These are phyloP conservation scores for Jamesozyma lodderae DNA, from an alignment of 805 yeast species.

Conservation along the genomic window DNA sequence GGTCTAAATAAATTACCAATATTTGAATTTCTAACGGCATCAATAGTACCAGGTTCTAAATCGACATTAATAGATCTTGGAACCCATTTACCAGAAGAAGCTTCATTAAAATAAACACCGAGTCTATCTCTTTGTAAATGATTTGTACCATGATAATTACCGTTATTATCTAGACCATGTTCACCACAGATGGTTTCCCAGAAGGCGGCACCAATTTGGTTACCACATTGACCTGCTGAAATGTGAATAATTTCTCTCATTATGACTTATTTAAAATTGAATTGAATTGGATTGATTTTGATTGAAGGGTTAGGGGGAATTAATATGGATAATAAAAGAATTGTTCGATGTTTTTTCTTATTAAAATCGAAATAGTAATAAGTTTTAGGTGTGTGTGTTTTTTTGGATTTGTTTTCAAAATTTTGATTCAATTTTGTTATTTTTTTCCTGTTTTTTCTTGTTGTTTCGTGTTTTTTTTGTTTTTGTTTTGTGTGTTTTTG, in stretches of 20 bases:
- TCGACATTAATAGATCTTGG: constrained; percentile 91
- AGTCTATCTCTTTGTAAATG: constrained; percentile 50
- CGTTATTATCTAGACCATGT: constrained; percentile 70
- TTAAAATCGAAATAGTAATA: background rate
- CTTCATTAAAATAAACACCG: constrained; percentile 83
- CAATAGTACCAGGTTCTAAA: constrained; percentile 91
- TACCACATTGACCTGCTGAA: constrained; percentile 98
- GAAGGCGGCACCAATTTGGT: constrained; percentile 93
- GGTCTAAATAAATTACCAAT: constrained; percentile 87
- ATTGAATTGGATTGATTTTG: background rate
- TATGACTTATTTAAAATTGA: background rate
- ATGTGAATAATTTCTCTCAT: constrained; percentile 63
- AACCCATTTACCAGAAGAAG: constrained; percentile 78
- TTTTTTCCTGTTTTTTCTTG: background rate
- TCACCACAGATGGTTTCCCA: constrained; percentile 90
- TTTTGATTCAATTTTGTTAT: background rate
- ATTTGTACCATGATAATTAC: constrained; percentile 55
- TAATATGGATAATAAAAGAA: too few species aligned
- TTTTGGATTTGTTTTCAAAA: background rate
- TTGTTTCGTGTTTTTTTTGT: background rate
- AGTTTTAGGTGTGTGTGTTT: background rate
- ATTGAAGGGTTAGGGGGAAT: background rate
- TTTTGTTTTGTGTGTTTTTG: too few species aligned
- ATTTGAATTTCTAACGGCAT: constrained; percentile 68
- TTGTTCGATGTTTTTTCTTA: too few species aligned